A percentile compares a stretch with the other conserved stretches of the same genome.
phyloP scores from a whole-genome alignment of 129 eudicot species.

The carrot (Daucus carota) region DH1_v3.0 NC_030384.2:33786501-33787000 shows the following conservation, averaged over 20 bases:
- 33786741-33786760: constrained; percentile 45
- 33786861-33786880: constrained; percentile 35
- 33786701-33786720: constrained; percentile 4
- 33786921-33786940: constrained; percentile 43
- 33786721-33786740: constrained; percentile 21
- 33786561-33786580: constrained; percentile 6
- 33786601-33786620: constrained; percentile 17
- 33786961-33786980: constrained; percentile 66
- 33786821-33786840: constrained; percentile 54
- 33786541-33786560: neutral
- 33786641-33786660: constrained; percentile 26
- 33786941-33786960: constrained; percentile 51
- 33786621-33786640: constrained; percentile 9
- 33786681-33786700: neutral
- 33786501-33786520: neutral
- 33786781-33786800: constrained; percentile 48
- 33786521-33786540: neutral
- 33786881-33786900: constrained; percentile 57
- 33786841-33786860: constrained; percentile 57
- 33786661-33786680: neutral
- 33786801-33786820: constrained; percentile 79
- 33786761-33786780: constrained; percentile 37
- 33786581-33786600: constrained; percentile 23
- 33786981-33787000: constrained; percentile 74
- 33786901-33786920: constrained; percentile 73